Conservation (phyloP, 495 filamentous ascomycete genomes). For the Penicillium bovifimosum region DNA sequence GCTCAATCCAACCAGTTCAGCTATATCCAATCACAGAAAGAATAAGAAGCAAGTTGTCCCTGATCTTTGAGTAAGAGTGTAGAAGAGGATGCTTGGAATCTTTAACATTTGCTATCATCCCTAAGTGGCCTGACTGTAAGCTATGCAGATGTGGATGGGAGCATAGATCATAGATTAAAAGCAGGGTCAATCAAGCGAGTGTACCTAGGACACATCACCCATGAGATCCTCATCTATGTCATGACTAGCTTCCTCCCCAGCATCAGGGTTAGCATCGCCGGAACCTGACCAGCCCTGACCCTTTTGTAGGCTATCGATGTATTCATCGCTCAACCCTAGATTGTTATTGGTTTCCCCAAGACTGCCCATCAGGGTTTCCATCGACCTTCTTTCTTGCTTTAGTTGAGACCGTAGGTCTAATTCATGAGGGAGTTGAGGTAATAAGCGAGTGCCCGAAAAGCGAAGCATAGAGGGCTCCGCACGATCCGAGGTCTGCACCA, state of each 20-base stretch:
- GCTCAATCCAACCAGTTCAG: too few relatives aligned
- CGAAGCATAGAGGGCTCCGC: conserved; percentile 39
- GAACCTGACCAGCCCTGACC: conserved; percentile 14
- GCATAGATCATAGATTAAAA: background rate
- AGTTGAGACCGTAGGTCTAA: conserved; percentile 39
- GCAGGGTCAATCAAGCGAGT: background rate
- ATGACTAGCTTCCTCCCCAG: conserved; percentile 26
- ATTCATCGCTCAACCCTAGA: conserved; percentile 55
- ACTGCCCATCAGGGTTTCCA: conserved; percentile 36
- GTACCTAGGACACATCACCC: conserved; percentile 34
- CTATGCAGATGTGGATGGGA: background rate
- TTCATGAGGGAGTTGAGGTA: conserved; percentile 31
- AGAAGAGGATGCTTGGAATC: too few relatives aligned
- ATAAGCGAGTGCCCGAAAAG: conserved; percentile 21
- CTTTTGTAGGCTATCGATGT: conserved; percentile 33
- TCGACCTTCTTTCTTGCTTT: conserved; percentile 23
- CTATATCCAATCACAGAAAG: too few relatives aligned
- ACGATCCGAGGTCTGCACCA: conserved; percentile 42
- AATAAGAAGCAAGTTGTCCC: too few relatives aligned
- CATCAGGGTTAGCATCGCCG: conserved; percentile 1
- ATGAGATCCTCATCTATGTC: conserved; percentile 67
- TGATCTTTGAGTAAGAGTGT: too few relatives aligned
- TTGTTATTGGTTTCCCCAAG: conserved; percentile 49
- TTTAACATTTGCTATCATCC: too few relatives aligned
- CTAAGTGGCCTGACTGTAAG: too few relatives aligned